A percentile compares a stretch with the other conserved stretches of the same genome.
phyloP scores from a whole-genome alignment of 441 rosid genomes.

The Pelargonium fulgidum region DNA sequence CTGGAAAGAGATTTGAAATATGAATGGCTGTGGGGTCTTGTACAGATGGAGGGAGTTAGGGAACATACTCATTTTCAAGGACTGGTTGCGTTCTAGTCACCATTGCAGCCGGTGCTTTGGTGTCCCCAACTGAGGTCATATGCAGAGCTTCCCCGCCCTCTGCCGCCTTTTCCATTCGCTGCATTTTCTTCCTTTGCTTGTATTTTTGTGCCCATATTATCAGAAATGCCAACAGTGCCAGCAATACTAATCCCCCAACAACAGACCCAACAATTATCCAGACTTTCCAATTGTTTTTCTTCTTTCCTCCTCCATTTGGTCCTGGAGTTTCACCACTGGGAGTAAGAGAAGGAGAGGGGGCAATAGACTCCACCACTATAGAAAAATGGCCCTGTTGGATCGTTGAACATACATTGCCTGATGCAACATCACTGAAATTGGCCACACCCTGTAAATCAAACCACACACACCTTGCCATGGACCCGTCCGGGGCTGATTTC shows the following conservation, averaged over 20 bases:
- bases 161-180: conserved; percentile 83
- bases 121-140: conserved; percentile 61
- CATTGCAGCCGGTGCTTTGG: conserved; percentile 67
- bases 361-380: conserved; percentile 55
- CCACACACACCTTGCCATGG: conserved; percentile 59
- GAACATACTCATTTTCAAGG: conserved; percentile 79
- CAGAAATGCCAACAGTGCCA: conserved; percentile 42
- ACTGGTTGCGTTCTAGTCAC: conserved; percentile 80
- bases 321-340: conserved; percentile 22
- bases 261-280: conserved; percentile 76
- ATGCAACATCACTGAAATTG: conserved; percentile 45
- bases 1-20: conserved; percentile 36
- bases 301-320: conserved; percentile 22
- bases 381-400: conserved; percentile 78
- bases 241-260: conserved; percentile 53
- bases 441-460: conserved; percentile 52
- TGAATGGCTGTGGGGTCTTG: conserved; percentile 30
- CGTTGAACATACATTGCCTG: conserved; percentile 52
- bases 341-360: conserved; percentile 36
- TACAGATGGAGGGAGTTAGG: conserved; percentile 31
- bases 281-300: conserved; percentile 29
- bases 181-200: conserved; percentile 56
- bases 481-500: conserved; percentile 44
- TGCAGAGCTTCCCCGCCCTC: conserved; percentile 77
- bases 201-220: conserved; percentile 48